Conservation (phyloP, 2,329 filamentous ascomycete species). For the Amauroascus verrucosus region DNA sequence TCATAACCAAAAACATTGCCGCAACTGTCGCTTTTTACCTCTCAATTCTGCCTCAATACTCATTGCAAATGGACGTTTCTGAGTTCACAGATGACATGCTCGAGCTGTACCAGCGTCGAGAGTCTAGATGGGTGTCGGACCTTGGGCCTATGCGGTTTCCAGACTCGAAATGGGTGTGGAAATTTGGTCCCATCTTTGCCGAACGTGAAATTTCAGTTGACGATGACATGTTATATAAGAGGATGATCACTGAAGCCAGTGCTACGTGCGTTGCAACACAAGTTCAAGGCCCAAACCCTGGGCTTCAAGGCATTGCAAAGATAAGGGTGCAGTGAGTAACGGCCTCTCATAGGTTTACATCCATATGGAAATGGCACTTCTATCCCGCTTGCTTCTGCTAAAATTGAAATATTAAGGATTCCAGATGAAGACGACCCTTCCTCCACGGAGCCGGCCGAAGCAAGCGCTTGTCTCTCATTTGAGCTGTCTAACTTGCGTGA, state of each 20-base stretch:
- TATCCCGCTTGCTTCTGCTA: not conserved
- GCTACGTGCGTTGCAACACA: conserved; percentile 14
- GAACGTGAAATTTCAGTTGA: conserved; percentile 8
- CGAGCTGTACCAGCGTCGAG: conserved; percentile 5
- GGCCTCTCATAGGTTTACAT: not conserved
- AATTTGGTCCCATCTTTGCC: conserved; percentile 12
- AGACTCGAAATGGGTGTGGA: conserved; percentile 1
- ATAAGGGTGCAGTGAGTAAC: conserved; percentile 14
- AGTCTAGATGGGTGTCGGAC: conserved; percentile 1
- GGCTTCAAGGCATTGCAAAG: conserved; percentile 14
- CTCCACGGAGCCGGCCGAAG: not conserved
- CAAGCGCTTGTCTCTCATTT: not conserved
- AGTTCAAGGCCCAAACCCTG: conserved; percentile 12
- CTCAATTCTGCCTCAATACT: not conserved
- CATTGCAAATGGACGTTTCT: not conserved
- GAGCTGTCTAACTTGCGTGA: not conserved
- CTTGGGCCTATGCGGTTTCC: not conserved
- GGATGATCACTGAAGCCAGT: conserved; percentile 7
- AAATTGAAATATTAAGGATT: too few relatives aligned
- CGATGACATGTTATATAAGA: conserved; percentile 1
- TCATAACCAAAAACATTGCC: too few relatives aligned
- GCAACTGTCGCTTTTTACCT: too few relatives aligned
- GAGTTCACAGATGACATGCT: conserved; percentile 8
- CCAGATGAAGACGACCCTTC: not conserved
- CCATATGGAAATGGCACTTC: too few relatives aligned